A percentile compares a stretch with the other conserved stretches of the same genome.
These are phyloP conservation scores for Teratosphaeria pseudoeucalypti DNA, from an alignment of 2,329 filamentous ascomycete genomes.

Conservation along the genomic window DNA sequence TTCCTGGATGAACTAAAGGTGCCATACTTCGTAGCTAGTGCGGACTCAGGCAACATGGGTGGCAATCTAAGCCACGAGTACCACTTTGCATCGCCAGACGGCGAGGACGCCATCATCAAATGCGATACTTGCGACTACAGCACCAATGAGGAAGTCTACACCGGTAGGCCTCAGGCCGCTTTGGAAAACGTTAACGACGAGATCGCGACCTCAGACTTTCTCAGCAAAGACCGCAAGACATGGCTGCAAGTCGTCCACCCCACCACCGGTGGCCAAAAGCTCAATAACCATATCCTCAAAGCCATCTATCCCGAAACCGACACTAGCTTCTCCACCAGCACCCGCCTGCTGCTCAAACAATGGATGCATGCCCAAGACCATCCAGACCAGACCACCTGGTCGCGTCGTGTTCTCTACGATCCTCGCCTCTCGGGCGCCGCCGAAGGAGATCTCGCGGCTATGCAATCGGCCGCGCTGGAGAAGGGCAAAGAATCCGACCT, in stretches of 20 bases:
- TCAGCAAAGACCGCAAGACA: constrained; percentile 56
- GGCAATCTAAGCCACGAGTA: constrained; percentile 91
- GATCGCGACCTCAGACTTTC: constrained; percentile 13
- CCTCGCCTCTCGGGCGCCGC: background rate
- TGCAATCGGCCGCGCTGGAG: background rate
- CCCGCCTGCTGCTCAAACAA: background rate
- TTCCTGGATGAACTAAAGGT: constrained; percentile 77
- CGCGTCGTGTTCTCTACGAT: background rate
- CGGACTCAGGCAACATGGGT: constrained; percentile 93
- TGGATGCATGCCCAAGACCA: constrained; percentile 1
- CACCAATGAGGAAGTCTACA: constrained; percentile 72
- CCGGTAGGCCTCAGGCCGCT: background rate
- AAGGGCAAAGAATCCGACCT: background rate
- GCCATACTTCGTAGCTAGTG: constrained; percentile 74
- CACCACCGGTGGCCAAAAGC: constrained; percentile 19
- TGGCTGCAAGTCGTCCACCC: constrained; percentile 54
- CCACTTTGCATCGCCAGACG: constrained; percentile 67
- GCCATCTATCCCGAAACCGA: constrained; percentile 57
- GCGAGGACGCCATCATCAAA: constrained; percentile 74
- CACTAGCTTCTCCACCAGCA: constrained; percentile 24
- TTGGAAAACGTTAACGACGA: background rate
- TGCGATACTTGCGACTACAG: constrained; percentile 66
- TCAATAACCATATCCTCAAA: constrained; percentile 58
- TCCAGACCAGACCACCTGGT: background rate
- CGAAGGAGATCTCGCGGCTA: background rate